Evolutionary conservation across 148 eudicot species (phyloP).

Genomic region (Nepenthes gracilis): DNA sequence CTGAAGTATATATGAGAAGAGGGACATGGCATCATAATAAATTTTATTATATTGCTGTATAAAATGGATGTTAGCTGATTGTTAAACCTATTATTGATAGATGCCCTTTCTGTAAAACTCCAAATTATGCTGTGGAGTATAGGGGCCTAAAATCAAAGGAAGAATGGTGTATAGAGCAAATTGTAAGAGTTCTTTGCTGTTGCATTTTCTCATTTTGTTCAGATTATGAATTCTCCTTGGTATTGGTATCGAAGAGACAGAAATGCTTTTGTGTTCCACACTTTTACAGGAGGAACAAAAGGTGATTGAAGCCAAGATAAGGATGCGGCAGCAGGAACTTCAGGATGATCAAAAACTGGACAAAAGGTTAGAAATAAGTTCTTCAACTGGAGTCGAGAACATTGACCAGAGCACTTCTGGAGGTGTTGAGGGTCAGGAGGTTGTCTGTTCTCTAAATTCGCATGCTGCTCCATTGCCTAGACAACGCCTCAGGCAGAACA

Average conservation of each 20-base stretch:
- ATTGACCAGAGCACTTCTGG: conserved; percentile 31
- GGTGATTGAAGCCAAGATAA: conserved; percentile 97
- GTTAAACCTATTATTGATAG: conserved; percentile 43
- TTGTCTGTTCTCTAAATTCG: conserved; percentile 31
- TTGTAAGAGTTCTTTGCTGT: conserved; percentile 38
- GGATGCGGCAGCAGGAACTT: conserved; percentile 86
- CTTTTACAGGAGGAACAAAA: conserved; percentile 17
- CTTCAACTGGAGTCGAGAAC: conserved; percentile 27
- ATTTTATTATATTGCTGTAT: background rate
- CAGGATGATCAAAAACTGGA: conserved; percentile 63
- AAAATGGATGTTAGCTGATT: background rate
- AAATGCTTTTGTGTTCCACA: background rate
- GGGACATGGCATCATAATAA: no score
- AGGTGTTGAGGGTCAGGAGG: conserved; percentile 57
- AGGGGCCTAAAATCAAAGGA: conserved; percentile 89
- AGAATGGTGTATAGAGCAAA: conserved; percentile 86
- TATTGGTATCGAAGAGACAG: background rate
- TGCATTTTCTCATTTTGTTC: background rate
- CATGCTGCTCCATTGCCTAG: conserved; percentile 25
- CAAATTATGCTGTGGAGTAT: conserved; percentile 95
- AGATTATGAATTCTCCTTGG: background rate
- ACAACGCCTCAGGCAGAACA: conserved; percentile 47
- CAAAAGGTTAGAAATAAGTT: conserved; percentile 33
- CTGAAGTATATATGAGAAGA: background rate
- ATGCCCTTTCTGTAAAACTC: conserved; percentile 93